phyloP scores from a whole-genome alignment of 257 asterid species.

The Leonotis leonurus region DNA sequence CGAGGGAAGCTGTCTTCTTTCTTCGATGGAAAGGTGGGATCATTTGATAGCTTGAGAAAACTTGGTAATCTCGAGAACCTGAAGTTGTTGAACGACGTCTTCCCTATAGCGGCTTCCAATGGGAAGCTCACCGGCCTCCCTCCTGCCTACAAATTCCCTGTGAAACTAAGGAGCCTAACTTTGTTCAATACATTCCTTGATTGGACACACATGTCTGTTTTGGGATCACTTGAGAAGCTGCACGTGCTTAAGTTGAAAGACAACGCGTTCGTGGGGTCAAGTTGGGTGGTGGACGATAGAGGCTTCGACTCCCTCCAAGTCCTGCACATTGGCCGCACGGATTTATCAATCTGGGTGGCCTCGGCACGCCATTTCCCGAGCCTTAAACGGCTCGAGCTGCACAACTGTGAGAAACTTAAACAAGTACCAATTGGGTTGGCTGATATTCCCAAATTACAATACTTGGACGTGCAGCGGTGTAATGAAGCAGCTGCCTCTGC shows the following conservation, averaged over 20 bases:
- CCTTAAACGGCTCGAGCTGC: constrained; percentile 15
- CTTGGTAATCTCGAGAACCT: constrained; percentile 28
- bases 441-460: constrained; percentile 12
- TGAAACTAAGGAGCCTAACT: constrained; percentile 22
- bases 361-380: constrained; percentile 14
- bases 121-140: constrained; percentile 17
- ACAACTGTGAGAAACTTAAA: constrained; percentile 21
- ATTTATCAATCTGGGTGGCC: constrained; percentile 17
- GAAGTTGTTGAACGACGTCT: constrained; percentile 34
- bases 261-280: constrained; percentile 15
- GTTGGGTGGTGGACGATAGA: constrained; percentile 7
- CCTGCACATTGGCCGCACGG: constrained; percentile 15
- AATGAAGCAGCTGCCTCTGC: constrained; percentile 13
- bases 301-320: constrained; percentile 21
- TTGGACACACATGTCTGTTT: constrained; percentile 20
- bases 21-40: constrained; percentile 14
- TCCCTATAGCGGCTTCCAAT: not conserved
- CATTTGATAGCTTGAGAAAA: constrained; percentile 23
- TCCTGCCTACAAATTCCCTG: constrained; percentile 23
- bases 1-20: constrained; percentile 26
- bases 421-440: constrained; percentile 16
- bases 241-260: constrained; percentile 25
- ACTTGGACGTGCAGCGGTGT: constrained; percentile 16
- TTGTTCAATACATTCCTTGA: constrained; percentile 17
- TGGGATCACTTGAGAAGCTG: constrained; percentile 18